A percentile compares a stretch with the other conserved stretches of the same genome.
These are phyloP conservation scores for Friedmanniomyces simplex DNA, from an alignment of 495 filamentous ascomycete species.

Conservation along the genomic window DNA sequence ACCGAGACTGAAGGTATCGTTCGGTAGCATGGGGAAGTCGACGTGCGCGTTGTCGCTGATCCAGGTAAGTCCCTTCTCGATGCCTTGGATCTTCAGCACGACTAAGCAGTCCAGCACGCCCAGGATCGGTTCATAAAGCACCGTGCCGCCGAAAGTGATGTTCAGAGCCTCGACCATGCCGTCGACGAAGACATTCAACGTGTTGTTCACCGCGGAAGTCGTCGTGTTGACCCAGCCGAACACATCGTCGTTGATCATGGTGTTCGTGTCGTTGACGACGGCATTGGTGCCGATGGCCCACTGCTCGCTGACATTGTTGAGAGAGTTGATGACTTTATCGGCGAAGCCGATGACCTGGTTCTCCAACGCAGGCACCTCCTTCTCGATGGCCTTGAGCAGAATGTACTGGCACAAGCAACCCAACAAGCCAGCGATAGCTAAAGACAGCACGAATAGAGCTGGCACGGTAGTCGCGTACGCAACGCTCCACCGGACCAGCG, in stretches of 20 bases:
- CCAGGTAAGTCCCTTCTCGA: constrained; percentile 84
- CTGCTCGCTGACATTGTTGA: constrained; percentile 60
- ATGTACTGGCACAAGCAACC: constrained; percentile 78
- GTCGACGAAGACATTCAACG: constrained; percentile 70
- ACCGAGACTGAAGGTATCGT: constrained; percentile 76
- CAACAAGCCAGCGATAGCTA: constrained; percentile 76
- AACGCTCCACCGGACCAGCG: constrained; percentile 70
- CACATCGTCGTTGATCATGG: constrained; percentile 69
- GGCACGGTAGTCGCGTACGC: constrained; percentile 78
- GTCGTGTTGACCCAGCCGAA: constrained; percentile 82
- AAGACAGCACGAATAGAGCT: constrained; percentile 76
- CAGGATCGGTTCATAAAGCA: constrained; percentile 60
- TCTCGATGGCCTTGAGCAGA: constrained; percentile 60
- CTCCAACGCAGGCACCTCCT: constrained; percentile 65
- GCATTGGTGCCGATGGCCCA: constrained; percentile 73
- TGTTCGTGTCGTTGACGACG: constrained; percentile 56
- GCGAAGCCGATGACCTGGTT: constrained; percentile 72
- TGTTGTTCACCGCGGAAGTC: constrained; percentile 71
- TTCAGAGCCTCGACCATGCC: constrained; percentile 62
- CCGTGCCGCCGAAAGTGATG: constrained; percentile 66
- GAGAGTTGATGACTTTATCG: constrained; percentile 58
- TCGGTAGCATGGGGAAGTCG: constrained; percentile 62
- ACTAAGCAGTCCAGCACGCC: constrained; percentile 47
- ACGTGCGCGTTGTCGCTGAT: constrained; percentile 76
- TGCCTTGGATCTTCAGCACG: constrained; percentile 35